A percentile compares a stretch with the other conserved stretches of the same genome.
Evolutionary conservation across 1,284 basidiomycete species (phyloP).

Genomic region (Lentinula novae-zelandiae): DNA sequence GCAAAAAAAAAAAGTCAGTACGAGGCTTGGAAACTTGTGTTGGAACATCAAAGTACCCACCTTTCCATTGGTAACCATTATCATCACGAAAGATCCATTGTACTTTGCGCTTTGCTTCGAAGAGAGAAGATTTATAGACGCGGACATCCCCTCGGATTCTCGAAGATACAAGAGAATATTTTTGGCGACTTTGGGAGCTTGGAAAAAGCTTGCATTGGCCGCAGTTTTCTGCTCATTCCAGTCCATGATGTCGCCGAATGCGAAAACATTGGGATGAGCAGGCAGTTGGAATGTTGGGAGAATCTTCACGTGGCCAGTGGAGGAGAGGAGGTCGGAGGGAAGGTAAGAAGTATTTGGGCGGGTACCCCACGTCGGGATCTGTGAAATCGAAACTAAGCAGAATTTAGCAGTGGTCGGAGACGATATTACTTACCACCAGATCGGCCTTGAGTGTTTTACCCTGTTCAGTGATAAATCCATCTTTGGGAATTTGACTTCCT

Average conservation of each 20-base stretch:
- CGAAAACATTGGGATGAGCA: slow-evolving; percentile 48
- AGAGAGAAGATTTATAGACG: neutral
- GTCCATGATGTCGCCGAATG: slow-evolving; percentile 56
- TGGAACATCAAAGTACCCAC: slow-evolving; percentile 29
- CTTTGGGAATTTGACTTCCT: slow-evolving; percentile 21
- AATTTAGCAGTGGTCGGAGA: slow-evolving; percentile 18
- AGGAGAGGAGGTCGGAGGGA: slow-evolving; percentile 38
- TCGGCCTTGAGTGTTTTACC: slow-evolving; percentile 54
- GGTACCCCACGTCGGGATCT: slow-evolving; percentile 45
- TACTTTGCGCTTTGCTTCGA: slow-evolving; percentile 40
- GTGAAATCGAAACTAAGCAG: neutral
- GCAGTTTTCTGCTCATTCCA: slow-evolving; percentile 59
- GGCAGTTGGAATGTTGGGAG: slow-evolving; percentile 48
- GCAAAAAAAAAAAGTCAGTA: neutral
- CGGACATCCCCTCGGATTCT: neutral
- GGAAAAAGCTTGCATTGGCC: slow-evolving; percentile 37
- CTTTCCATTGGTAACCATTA: slow-evolving; percentile 57
- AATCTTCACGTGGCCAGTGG: slow-evolving; percentile 43
- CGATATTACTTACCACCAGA: slow-evolving; percentile 43
- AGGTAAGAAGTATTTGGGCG: slow-evolving; percentile 51
- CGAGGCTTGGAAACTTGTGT: neutral
- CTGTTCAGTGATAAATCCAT: slow-evolving; percentile 41
- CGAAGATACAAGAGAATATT: slow-evolving; percentile 41
- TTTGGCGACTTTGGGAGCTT: slow-evolving; percentile 38
- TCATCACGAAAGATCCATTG: slow-evolving; percentile 47